Base-by-base conservation (phyloP, 352 stramenopile species). In the Phytophthora cajani region DNA sequence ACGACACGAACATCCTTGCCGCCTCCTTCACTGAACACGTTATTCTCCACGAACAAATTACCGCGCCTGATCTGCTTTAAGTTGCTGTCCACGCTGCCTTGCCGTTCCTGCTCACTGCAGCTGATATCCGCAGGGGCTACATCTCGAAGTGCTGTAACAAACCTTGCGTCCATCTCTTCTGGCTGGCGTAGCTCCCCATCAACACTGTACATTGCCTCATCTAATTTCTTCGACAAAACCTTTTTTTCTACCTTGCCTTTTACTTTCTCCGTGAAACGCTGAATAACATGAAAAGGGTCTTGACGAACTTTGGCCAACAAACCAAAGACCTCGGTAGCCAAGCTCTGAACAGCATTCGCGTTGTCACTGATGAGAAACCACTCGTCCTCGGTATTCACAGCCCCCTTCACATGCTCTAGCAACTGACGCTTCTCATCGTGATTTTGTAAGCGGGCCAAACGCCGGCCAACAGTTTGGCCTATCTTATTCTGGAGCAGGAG, bases 11-110 rank as follows among this genome's bases (percentile, higher is more conserved):
- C 52, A 25, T 25, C 14, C 17, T 61, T 51, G 19, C 55, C 27
- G 21, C 27, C 17, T n/a, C 52, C 52, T 46, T 58, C 52, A 8
- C n/a, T 23, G 17, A 27, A 46, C 9, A 9, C 11, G 27, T 58
- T 58, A 6, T 60, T 8, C 14, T 44, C 16, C 30, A 58, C 30
- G 54, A 50, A 61, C 54, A 61, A 50, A 36, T 61, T 36, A 8
- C 54, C 36, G 6, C 32, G 54, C n/a, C 33, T 19, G 33, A 61
- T 61, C 33, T 50, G 32, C 33, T 61, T 33, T 10, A 36, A 47
- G 19, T 61, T 61, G 19, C 19, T 61, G 10, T 61, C n/a, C 11
- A 30, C 25, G 14, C 9, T 33, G 4, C 36, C 36, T 19, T 19
- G 8, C 33, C 54, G 51, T 14, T 60, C 10, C 11, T 17, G 7